Percentiles rank a stretch among this genome's conserved stretches.
Conservation (phyloP, 2,329 filamentous ascomycete species). For the Conoideocrella luteorostrata region DNA sequence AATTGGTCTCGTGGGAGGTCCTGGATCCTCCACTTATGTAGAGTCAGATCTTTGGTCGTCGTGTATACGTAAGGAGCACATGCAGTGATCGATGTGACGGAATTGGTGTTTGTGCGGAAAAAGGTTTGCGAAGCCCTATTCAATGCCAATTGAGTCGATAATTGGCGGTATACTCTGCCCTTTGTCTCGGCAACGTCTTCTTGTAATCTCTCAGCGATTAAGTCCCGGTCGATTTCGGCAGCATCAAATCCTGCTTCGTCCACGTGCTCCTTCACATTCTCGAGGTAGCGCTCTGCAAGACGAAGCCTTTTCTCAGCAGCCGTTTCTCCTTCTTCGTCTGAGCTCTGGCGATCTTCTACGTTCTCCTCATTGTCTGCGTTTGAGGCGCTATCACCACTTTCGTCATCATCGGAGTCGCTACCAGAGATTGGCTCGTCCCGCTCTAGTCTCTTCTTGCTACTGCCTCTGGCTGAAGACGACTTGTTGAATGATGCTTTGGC, state of each 20-base stretch:
- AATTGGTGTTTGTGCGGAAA: slow-evolving; percentile 72
- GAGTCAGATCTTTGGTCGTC: slow-evolving; percentile 72
- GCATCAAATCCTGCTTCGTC: slow-evolving; percentile 85
- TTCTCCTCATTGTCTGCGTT: slow-evolving; percentile 40
- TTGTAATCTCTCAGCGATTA: slow-evolving; percentile 83
- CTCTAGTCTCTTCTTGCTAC: slow-evolving; percentile 41
- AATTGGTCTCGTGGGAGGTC: slow-evolving; percentile 55
- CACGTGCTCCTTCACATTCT: slow-evolving; percentile 79
- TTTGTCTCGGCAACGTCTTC: slow-evolving; percentile 91
- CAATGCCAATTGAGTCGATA: slow-evolving; percentile 70
- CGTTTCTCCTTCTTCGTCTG: slow-evolving; percentile 77
- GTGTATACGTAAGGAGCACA: slow-evolving; percentile 81
- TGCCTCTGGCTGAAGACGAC: slow-evolving; percentile 30
- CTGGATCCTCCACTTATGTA: slow-evolving; percentile 87
- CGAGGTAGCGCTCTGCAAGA: slow-evolving; percentile 85
- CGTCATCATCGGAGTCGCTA: slow-evolving; percentile 68
- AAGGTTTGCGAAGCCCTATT: slow-evolving; percentile 59
- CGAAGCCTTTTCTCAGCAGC: slow-evolving; percentile 80
- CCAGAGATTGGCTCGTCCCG: slow-evolving; percentile 77
- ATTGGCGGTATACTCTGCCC: slow-evolving; percentile 76
- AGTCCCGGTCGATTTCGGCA: slow-evolving; percentile 83
- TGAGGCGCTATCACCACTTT: slow-evolving; percentile 30
- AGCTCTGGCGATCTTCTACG: slow-evolving; percentile 39
- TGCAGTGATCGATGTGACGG: slow-evolving; percentile 73
- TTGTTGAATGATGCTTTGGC: slow-evolving; percentile 35